Base-by-base conservation (phyloP, 768 basidiomycete genomes). In the Tulasnella sp. region DNA sequence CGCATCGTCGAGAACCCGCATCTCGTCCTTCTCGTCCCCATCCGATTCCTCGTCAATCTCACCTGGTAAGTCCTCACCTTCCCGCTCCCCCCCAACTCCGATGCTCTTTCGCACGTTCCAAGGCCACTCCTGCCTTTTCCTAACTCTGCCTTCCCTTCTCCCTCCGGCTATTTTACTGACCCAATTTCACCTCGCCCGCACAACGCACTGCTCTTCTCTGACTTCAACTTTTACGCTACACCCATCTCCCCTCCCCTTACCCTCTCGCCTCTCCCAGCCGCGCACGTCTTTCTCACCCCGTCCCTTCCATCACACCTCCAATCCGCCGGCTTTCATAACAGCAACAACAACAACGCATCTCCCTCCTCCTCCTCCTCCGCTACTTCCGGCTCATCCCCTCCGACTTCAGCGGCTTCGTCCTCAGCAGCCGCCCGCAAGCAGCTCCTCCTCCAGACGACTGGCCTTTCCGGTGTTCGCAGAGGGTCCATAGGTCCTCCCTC, bases 401-500 rank as follows among this genome's bases (percentile, higher is more conserved):
- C 51, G 26, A 51, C 51, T 42, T 61, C 75, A 13, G 35, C 39
- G 5, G 23, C 73, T n/a, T 44, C 73, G 4, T 40, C 73, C 20
- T 32, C 73, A 48, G 29, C 55, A 57, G 55, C 29, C 75, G n/a
- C 48, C 29, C 75, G 75, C 51, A 76, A 76, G 29, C 48, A 76
- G 35, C 61, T 76, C 23, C 55, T 76, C 20, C 55, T 76, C 2
- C 75, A 76, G 42, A 76, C 75, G 5, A 5, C 75, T 10, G 57
- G 75, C 0, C 75, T 74, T 20, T 55, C 73, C 35, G 40, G 46
- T 44, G 44, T 35, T 20, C 75, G 75, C 13, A 46, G 75, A 40
- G 55, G 55, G n/a, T 76, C 75, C 2, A 55, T 76, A 32, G 75
- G 75, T 42, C 75, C 51, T n/a, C 48, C 75, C 6, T 76, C 75